Base-by-base conservation (phyloP, 2,329 filamentous ascomycete genomes). In the Aschersonia sp. region DNA sequence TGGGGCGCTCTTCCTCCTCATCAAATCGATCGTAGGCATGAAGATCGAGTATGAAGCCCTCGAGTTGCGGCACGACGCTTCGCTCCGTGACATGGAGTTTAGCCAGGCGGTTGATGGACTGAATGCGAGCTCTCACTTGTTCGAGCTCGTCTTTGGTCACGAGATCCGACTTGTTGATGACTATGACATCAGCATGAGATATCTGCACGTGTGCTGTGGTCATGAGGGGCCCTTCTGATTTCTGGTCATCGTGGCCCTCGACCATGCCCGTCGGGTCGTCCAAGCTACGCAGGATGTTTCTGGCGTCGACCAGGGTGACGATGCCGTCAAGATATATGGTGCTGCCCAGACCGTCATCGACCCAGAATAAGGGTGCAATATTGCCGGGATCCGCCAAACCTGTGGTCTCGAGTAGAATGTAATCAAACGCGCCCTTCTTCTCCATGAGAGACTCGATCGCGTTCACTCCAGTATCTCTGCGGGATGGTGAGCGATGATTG, bases 271-370 rank as follows among this genome's bases (percentile, higher is more conserved):
- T 72, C 62, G 3, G 75, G 48, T 94, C 86, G 53, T 96, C 86
- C 2, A 98, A 74, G 56, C 80, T 86, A 53, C 75, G 80, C 4
- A 94, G 64, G 29, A 98, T 85, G 58, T 97, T 96, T 67, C 92
- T 94, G 32, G 89, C 91, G 62, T 98, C 92, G 28, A 98, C 87
- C 1, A 98, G 72, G 0, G 92, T 97, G 44, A 97, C 89, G 49
- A 98, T 95, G 2, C 92, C 92, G 60, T 98, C 92, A 0, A 98
- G 78, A 63, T 94, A 98, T 57, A 98, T 96, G 40, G 84, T 89
- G 64, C 89, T 95, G 5, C 89, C 91, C 3, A 98, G 75, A 0
- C 89, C 92, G 54, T 97, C 91, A 57, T 98, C 92, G 30, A 98
- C 83, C 92, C 92, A 98, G 68, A 98, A 98, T 10, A 97, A 69